These are phyloP conservation scores for Aspergillus sclerotioniger DNA, from an alignment of 495 filamentous ascomycete species.

Conservation along the genomic window DNA sequence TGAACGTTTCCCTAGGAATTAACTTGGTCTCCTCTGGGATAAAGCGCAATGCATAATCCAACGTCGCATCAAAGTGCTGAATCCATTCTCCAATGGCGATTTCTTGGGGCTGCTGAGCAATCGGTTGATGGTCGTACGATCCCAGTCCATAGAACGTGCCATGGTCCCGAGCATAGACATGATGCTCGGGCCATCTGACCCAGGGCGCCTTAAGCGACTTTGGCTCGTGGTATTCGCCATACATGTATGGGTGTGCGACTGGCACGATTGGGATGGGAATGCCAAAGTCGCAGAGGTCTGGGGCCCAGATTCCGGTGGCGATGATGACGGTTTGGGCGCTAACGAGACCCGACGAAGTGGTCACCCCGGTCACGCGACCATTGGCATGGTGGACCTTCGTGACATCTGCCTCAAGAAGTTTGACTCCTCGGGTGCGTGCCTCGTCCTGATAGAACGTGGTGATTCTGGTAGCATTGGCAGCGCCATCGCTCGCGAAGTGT, in stretches of 20 bases:
- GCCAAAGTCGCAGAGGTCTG: conserved; percentile 20
- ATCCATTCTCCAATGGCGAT: conserved; percentile 31
- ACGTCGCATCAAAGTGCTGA: conserved; percentile 21
- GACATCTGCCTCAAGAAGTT: conserved; percentile 25
- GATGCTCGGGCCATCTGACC: conserved; percentile 35
- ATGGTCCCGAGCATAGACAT: conserved; percentile 37
- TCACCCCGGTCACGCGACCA: conserved; percentile 23
- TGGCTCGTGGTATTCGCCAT: conserved; percentile 20
- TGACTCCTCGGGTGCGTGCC: conserved; percentile 22
- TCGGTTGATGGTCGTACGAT: conserved; percentile 31
- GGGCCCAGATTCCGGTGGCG: conserved; percentile 35
- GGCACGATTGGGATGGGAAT: conserved; percentile 32
- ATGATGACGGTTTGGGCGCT: conserved; percentile 25
- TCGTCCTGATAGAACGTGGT: conserved; percentile 26
- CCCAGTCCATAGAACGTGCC: conserved; percentile 32
- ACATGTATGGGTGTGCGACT: conserved; percentile 38
- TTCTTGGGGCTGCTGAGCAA: conserved; percentile 18
- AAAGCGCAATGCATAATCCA: conserved; percentile 16
- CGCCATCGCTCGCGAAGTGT: conserved; percentile 30
- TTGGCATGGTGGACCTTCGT: conserved; percentile 18
- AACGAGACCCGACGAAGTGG: conserved; percentile 17
- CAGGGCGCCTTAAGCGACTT: conserved; percentile 22
- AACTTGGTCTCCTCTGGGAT: conserved; percentile 24
- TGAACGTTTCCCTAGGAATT: conserved; percentile 24
- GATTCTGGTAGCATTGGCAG: conserved; percentile 27